Evolutionary conservation across 2,329 filamentous ascomycete species (phyloP), one percentile per base, ranked within the genome.

Genomic region (Aspergillus pseudotamarii): DNA sequence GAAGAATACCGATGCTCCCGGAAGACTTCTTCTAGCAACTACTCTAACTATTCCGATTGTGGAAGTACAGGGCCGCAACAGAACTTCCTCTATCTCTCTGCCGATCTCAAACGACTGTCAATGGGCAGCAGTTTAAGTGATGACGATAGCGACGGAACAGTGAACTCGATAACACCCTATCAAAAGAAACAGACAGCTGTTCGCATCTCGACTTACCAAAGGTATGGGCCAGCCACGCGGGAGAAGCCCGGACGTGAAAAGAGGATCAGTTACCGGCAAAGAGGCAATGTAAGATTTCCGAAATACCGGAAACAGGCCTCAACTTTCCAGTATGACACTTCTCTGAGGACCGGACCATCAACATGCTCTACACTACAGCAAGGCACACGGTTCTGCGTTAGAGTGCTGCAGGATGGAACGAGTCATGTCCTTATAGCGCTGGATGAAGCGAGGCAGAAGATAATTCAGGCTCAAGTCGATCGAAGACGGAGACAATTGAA

Each of bases 401-500:
- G 64, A 23, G 69, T 64, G 4, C 59, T 76, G 11, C 73, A 73
- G 26, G 61, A 62, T n/a, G 67, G 72, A 16, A 77, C 67, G 1
- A 71, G 63, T 38, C 68, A 72, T 23, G 66, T 76, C 10, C 64
- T 73, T 1, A 60, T 66, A 6, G 76, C 71, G 10, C 66, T 79
- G 19, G 73, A 74, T 30, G 74, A 68, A 2, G 76, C 76, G 3
- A 74, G 72, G 63, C 74, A 73, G 64, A 79, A 71, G 64, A 70
- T 80, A 50, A 70, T 66, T 16, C 71, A 73, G 46, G 68, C 72
- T 14, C 72, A 74, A 28, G 73, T 76, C 16, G 75, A 80, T 58
- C 76, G 75, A 34, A 69, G 77, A 28, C 72, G 76, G 38, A 73
- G 73, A 58, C 71, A 73, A 56, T 59, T 81, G 59, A 81, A 81